Percentiles rank a stretch among this genome's conserved stretches.
phyloP scores from a whole-genome alignment of 2,329 filamentous ascomycete species.

The Ophiostoma novo-ulmi region DNA sequence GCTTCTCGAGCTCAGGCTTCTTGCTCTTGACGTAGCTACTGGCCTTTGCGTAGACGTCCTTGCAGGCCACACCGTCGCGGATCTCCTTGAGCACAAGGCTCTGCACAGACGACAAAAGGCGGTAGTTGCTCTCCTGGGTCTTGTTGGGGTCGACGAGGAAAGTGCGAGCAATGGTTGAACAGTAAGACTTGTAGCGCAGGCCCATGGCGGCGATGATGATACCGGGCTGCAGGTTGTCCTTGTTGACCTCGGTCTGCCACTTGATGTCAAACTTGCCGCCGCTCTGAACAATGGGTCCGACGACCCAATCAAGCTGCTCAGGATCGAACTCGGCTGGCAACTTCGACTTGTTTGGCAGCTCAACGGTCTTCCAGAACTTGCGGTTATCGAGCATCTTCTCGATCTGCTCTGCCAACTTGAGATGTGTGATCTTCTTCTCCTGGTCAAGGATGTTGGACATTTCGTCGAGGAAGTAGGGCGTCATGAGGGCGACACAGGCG shows the following conservation, averaged over 20 bases:
- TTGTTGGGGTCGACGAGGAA: conserved; percentile 98
- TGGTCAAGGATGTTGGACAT: conserved; percentile 95
- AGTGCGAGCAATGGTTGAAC: conserved; percentile 84
- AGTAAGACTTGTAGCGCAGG: conserved; percentile 92
- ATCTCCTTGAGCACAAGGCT: conserved; percentile 87
- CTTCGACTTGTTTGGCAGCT: conserved; percentile 65
- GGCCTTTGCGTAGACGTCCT: conserved; percentile 90
- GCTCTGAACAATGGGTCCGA: conserved; percentile 87
- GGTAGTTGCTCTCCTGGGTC: conserved; percentile 90
- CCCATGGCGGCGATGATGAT: conserved; percentile 92
- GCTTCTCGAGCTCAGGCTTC: conserved; percentile 91
- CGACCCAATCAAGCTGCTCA: conserved; percentile 86
- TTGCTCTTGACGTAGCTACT: conserved; percentile 74
- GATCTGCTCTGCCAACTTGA: conserved; percentile 76
- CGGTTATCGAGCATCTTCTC: conserved; percentile 86
- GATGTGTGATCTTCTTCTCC: conserved; percentile 95
- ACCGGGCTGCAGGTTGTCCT: conserved; percentile 78
- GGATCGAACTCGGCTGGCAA: conserved; percentile 83
- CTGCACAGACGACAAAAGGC: conserved; percentile 77
- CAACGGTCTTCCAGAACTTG: conserved; percentile 83
- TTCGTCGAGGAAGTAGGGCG: conserved; percentile 94
- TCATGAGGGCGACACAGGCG: conserved; percentile 90
- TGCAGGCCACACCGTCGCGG: conserved; percentile 76
- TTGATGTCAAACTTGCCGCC: conserved; percentile 92
- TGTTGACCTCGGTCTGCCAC: conserved; percentile 71